Evolutionary conservation across 2,329 filamentous ascomycete species (phyloP), one percentile per base, ranked within the genome.

Genomic region (Fusarium coicis): DNA sequence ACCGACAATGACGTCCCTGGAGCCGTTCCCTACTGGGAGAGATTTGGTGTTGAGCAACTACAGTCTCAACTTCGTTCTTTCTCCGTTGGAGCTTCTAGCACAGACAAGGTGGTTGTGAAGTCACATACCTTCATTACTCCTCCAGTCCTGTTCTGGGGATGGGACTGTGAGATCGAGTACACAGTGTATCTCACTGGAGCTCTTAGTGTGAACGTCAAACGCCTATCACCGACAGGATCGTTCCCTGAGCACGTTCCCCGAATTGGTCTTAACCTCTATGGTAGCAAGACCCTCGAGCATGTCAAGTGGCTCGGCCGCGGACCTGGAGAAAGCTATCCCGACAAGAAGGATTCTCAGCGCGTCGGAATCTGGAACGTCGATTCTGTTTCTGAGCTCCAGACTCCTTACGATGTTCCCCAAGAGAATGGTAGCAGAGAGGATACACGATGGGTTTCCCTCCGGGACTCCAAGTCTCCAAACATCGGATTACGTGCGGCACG

Each of bases 321-420:
- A 0, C 89, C 89, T 0, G 89, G 88, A 14, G 90, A 93, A 79
- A 87, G 85, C 12, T 93, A 92, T 78, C 86, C 86, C 11, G 91
- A 93, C 79, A 91, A 89, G 81, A 86, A 87, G 66, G 75, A 83
- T 6, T 85, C 88, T 4, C 89, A 91, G 73, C 82, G 81, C 4
- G 76, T 90, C 0, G 90, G 87, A 3, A 82, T 88, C 44, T 89
- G 84, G 79, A 78, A 76, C 1, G 78, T 75, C 4, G 76, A 76
- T 2, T 79, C 78, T 2, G 81, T 90, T 4, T 82, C 84, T 2
- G 84, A 86, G 1, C 83, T 93, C 32, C 87, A 88, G 76, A 85
- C 86, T 0, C 83, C 84, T 2, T 93, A 92, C 74, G 91, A 93
- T 23, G 89, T 90, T 28, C 91, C 91, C 0, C 91, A 93, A 77